Evolutionary conservation across 2,329 filamentous ascomycete species (phyloP), one percentile per base, ranked within the genome.

Genomic region (Pseudogymnoascus sp.): DNA sequence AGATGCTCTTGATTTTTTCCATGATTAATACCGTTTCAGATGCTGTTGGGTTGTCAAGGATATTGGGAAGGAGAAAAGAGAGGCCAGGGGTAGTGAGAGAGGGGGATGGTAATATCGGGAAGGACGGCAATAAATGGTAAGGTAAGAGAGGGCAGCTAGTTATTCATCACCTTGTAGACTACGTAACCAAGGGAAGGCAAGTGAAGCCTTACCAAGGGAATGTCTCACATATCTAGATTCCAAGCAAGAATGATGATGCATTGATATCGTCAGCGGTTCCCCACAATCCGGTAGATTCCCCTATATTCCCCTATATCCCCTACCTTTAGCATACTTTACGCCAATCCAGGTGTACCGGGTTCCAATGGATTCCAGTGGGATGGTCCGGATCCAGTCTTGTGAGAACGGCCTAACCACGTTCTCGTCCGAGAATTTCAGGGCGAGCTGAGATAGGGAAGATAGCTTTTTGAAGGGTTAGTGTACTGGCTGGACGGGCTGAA

Each of bases 1-100:
- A 55, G 23, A 74, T 38, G 58, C 69, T 72, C 69, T 71, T 73
- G 41, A 73, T 64, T 61, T 69, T 73, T 16, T 74, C 70, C 72
- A 73, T 73, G 62, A 64, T 69, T 65, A 18, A 33, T 55, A 55
- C 49, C 49, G 49, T 55, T 33, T 55, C 49, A 33, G 25, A 55
- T 55, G 49, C 28, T 33, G 33, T 33, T 55, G 49, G 45, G 49
- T 31, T 33, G 49, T 55, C 49, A 55, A 55, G 49, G 49, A 55
- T 55, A 28, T 55, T 55, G 49, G 49, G 28, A 55, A 33, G 25
- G 25, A 55, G 5, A 7, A 12, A 55, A 33, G n/a, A 55, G 4
- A 55, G 49, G 49, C 9, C 28, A 55, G 25, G 28, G 49, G 28
- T 33, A 31, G 9, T 33, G 49, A 5, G 49, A 18, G 28, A 18